These are phyloP conservation scores for Silene coronaria DNA, from an alignment of 179 eudicot species.

Conservation along the genomic window DNA sequence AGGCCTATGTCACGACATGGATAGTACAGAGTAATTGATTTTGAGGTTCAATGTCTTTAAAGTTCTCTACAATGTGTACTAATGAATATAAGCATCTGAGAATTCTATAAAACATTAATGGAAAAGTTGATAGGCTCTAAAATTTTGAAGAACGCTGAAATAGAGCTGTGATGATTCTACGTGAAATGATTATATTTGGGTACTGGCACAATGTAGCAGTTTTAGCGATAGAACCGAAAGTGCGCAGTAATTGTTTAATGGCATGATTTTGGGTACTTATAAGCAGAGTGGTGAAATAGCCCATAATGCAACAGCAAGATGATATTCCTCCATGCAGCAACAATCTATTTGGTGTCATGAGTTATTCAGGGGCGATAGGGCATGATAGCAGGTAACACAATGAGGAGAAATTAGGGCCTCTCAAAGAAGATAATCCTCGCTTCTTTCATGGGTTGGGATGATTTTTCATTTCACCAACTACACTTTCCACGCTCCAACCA, in stretches of 20 bases:
- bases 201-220: background rate
- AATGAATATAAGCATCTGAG: no score
- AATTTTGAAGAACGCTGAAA: no score
- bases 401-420: background rate
- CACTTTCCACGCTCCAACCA: background rate
- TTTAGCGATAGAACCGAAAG: background rate
- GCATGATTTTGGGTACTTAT: background rate
- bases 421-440: background rate
- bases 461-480: background rate
- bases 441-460: background rate
- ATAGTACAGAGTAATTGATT: no score
- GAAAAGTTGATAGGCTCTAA: no score
- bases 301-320: background rate
- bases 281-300: background rate
- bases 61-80: no score
- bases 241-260: background rate
- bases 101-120: no score
- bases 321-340: background rate
- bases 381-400: background rate
- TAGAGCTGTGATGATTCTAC: no score
- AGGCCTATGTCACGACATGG: no score
- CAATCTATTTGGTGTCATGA: conserved; percentile 2
- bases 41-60: no score
- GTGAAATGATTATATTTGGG: no score
- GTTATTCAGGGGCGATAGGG: background rate